phyloP scores from a whole-genome alignment of 441 rosid genomes.

The Erodium texanum region DNA sequence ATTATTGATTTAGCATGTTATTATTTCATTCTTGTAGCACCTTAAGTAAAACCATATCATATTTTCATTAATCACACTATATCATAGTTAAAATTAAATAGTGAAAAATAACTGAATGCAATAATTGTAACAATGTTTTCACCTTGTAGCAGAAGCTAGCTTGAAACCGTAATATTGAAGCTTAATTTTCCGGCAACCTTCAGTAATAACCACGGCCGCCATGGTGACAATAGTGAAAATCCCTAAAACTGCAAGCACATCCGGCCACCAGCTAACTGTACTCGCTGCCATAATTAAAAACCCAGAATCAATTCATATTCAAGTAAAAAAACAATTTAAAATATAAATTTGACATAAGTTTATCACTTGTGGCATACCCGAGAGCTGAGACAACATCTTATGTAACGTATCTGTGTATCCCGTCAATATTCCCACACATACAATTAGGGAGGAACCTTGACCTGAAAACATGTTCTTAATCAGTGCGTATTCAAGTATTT shows the following conservation, averaged over 20 bases:
- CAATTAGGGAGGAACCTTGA: slow-evolving; percentile 81
- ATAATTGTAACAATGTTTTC: slow-evolving; percentile 8
- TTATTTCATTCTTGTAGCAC: too few species aligned
- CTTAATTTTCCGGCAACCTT: slow-evolving; percentile 95
- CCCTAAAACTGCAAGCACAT: slow-evolving; percentile 54
- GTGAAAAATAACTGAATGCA: background rate
- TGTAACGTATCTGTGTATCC: slow-evolving; percentile 83
- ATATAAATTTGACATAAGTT: slow-evolving; percentile 9
- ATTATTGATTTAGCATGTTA: too few species aligned
- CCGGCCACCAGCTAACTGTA: slow-evolving; percentile 65
- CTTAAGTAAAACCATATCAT: too few species aligned
- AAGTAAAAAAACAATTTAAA: too few species aligned
- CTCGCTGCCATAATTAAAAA: slow-evolving; percentile 44
- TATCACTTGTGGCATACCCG: slow-evolving; percentile 39
- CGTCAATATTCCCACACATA: slow-evolving; percentile 87
- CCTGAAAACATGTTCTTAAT: slow-evolving; percentile 41
- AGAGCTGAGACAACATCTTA: slow-evolving; percentile 83
- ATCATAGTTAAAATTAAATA: background rate
- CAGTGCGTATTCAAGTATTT: slow-evolving; percentile 11
- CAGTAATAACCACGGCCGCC: slow-evolving; percentile 92
- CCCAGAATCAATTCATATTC: slow-evolving; percentile 9
- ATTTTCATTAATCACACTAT: too few species aligned
- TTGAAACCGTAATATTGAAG: slow-evolving; percentile 90
- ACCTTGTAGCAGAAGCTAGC: slow-evolving; percentile 88
- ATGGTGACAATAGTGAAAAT: slow-evolving; percentile 72